phyloP scores from a whole-genome alignment of 805 yeast species.

The Ogataea pini region DNA sequence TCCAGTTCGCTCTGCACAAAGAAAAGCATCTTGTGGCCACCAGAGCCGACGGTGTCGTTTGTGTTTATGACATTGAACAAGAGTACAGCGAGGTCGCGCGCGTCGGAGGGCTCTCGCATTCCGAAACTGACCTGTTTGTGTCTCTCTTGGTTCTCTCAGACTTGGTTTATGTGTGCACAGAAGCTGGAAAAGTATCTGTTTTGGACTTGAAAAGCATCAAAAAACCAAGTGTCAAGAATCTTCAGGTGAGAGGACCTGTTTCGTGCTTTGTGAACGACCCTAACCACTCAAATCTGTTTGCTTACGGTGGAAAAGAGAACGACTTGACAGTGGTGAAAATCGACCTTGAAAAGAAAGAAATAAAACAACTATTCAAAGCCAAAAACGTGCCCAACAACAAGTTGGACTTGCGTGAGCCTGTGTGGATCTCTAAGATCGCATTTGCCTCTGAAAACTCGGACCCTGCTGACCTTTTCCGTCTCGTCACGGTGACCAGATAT shows the following conservation, averaged over 20 bases:
- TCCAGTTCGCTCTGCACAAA: constrained; percentile 32
- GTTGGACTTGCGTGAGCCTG: constrained; percentile 77
- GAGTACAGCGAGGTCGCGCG: constrained; percentile 22
- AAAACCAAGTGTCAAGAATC: constrained; percentile 15
- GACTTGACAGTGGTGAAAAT: constrained; percentile 56
- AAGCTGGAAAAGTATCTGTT: constrained; percentile 35
- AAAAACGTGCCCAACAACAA: constrained; percentile 82
- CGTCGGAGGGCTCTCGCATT: constrained; percentile 15
- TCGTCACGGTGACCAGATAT: constrained; percentile 68
- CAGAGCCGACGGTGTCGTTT: constrained; percentile 44
- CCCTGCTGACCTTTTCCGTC: constrained; percentile 42
- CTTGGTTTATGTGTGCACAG: constrained; percentile 36
- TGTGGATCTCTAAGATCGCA: constrained; percentile 67
- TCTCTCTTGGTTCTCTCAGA: constrained; percentile 33
- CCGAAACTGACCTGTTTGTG: constrained; percentile 39
- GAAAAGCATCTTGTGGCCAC: constrained; percentile 42
- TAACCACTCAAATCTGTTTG: constrained; percentile 53
- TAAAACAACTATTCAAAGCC: constrained; percentile 57
- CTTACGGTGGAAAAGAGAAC: constrained; percentile 84
- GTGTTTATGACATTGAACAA: constrained; percentile 37
- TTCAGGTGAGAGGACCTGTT: constrained; percentile 47
- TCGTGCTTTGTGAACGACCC: constrained; percentile 52
- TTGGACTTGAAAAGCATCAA: constrained; percentile 22
- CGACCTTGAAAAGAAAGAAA: constrained; percentile 15
- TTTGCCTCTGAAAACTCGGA: constrained; percentile 39